phyloP scores from a whole-genome alignment of 305 asterid species.

The Fraxinus velutina region DNA sequence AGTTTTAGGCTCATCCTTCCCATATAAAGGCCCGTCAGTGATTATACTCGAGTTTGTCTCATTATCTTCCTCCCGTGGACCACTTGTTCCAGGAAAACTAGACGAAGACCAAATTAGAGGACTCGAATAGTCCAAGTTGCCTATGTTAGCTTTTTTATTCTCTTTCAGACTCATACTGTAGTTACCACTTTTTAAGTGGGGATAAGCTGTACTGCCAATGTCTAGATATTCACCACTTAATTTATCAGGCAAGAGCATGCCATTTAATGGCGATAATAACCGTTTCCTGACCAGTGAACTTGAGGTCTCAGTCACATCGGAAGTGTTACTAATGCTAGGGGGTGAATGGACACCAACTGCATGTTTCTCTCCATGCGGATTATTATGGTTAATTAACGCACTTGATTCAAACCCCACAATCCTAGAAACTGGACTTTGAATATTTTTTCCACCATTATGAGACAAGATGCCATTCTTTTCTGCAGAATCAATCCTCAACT shows the following conservation, averaged over 20 bases:
- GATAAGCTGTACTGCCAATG: slow-evolving; percentile 33
- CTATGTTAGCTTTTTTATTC: slow-evolving; percentile 57
- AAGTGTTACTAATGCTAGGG: slow-evolving; percentile 23
- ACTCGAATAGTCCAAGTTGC: slow-evolving; percentile 35
- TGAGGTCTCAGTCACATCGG: slow-evolving; percentile 37
- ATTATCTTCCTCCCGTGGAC: slow-evolving; percentile 33
- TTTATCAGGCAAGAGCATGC: slow-evolving; percentile 41
- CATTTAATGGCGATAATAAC: slow-evolving; percentile 62
- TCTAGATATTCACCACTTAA: slow-evolving; percentile 49
- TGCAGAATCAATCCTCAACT: slow-evolving; percentile 45
- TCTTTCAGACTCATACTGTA: slow-evolving; percentile 39
- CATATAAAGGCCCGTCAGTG: slow-evolving; percentile 55
- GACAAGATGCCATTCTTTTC: slow-evolving; percentile 38
- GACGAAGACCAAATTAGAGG: slow-evolving; percentile 36
- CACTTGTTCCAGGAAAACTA: slow-evolving; percentile 27
- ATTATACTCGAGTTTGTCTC: slow-evolving; percentile 34
- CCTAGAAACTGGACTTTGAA: slow-evolving; percentile 64
- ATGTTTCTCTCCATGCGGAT: slow-evolving; percentile 34
- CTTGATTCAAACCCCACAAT: slow-evolving; percentile 74
- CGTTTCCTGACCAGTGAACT: slow-evolving; percentile 55
- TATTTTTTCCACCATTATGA: slow-evolving; percentile 40
- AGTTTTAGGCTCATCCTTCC: slow-evolving; percentile 25
- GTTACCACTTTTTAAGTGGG: slow-evolving; percentile 26
- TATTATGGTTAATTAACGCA: slow-evolving; percentile 23
- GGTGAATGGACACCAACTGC: slow-evolving; percentile 29